Percentiles rank a stretch among this genome's conserved stretches.
Evolutionary conservation across 2,329 filamentous ascomycete species (phyloP).

Genomic region (Chaetomium sp.): DNA sequence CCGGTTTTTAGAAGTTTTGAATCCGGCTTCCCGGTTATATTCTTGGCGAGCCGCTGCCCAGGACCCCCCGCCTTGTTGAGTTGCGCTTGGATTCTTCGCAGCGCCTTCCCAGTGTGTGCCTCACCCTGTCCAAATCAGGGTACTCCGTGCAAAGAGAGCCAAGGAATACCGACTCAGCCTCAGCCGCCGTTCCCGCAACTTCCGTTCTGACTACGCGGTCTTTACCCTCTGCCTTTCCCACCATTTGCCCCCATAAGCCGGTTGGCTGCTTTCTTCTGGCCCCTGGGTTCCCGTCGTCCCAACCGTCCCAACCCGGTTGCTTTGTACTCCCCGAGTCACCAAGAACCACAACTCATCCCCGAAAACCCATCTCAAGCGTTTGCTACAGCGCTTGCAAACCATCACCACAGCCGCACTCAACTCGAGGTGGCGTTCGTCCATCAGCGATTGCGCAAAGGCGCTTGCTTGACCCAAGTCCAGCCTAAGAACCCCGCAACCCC

Average conservation of each 20-base stretch:
- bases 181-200: conserved; percentile 23
- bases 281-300: neutral
- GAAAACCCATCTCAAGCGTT: neutral
- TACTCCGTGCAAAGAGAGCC: neutral
- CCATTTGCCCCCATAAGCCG: neutral
- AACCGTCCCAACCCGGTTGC: too few relatives aligned
- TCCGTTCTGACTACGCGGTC: conserved; percentile 2
- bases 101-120: neutral
- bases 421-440: too few relatives aligned
- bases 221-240: neutral
- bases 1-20: neutral
- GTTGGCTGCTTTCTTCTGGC: neutral
- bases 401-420: too few relatives aligned
- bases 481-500: too few relatives aligned
- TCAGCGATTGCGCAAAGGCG: too few relatives aligned
- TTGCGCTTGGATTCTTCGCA: neutral
- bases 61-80: too few relatives aligned
- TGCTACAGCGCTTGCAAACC: too few relatives aligned
- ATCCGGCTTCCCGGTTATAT: too few relatives aligned
- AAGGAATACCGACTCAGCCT: conserved; percentile 19
- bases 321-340: too few relatives aligned
- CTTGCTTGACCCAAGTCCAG: too few relatives aligned
- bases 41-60: too few relatives aligned
- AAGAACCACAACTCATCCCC: neutral
- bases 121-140: neutral